phyloP scores from a whole-genome alignment of 2,329 filamentous ascomycete species.

The Nakataea oryzae region DNA sequence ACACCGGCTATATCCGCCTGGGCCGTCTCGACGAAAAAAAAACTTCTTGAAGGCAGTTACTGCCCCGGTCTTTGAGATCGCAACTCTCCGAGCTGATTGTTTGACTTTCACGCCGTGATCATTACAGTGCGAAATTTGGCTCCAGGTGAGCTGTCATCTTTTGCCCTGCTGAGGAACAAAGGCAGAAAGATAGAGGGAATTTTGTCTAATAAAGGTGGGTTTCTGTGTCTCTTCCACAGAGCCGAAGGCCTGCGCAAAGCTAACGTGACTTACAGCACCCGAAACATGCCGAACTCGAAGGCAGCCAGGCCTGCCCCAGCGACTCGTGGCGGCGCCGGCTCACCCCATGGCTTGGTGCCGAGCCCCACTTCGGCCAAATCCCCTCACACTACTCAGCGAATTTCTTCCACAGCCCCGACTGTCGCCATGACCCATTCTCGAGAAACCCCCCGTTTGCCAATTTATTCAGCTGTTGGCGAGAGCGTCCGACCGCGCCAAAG shows the following conservation, averaged over 20 bases:
- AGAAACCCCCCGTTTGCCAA: not conserved
- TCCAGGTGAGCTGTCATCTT: not conserved
- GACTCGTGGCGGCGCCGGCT: not conserved
- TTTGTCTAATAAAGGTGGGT: not conserved
- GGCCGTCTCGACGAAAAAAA: not conserved
- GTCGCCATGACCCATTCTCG: not conserved
- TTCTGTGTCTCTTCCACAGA: not conserved
- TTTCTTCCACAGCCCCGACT: not conserved
- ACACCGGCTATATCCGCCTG: not conserved
- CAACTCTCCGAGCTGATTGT: not conserved
- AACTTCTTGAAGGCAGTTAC: not conserved
- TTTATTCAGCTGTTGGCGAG: not conserved
- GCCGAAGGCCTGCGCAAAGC: no score
- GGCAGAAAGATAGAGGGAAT: not conserved
- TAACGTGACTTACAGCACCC: no score
- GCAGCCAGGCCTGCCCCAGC: not conserved
- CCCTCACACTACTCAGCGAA: slow-evolving; percentile 1
- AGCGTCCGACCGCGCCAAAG: not conserved
- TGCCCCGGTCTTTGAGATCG: not conserved
- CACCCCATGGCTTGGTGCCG: slow-evolving; percentile 1
- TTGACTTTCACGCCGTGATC: not conserved
- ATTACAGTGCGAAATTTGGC: not conserved
- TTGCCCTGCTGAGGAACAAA: not conserved
- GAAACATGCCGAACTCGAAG: not conserved
- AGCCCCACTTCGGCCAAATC: slow-evolving; percentile 3